Evolutionary conservation across 2,329 filamentous ascomycete genomes (phyloP), one percentile per base, ranked within the genome.

Genomic region (Immersiporthe knoxdaviesiana): DNA sequence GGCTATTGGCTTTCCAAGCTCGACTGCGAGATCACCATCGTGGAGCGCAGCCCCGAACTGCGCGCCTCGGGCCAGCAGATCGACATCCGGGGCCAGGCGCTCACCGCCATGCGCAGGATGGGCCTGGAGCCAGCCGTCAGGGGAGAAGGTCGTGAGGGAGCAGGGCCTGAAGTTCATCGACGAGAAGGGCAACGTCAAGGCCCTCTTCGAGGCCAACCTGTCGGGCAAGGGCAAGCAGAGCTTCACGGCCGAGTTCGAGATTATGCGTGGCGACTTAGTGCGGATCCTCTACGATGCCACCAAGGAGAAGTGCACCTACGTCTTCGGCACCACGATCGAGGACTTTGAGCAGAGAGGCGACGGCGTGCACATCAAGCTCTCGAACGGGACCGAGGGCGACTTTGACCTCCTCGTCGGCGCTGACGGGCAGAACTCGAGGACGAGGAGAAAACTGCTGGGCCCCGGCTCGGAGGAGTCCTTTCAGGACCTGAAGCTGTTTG

Each of bases 241-340:
- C 11, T 75, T 87, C 35, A 86, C 84, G 0, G 84, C 82, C 69
- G 87, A 90, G 68, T 88, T 81, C 70, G 88, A 90, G 77, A 85
- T 90, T 63, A 85, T 90, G 81, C 80, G 87, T 11, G 86, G 84
- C 0, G 84, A 88, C 65, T 73, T 90, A n/a, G 81, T 82, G 4
- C 76, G 78, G 14, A 77, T 89, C 2, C 74, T 90, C 1, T 84
- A 84, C 72, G 79, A 86, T 0, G 76, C 72, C 24, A 80, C 78
- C 30, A 71, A 75, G 16, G 73, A 73, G 21, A 73, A 67, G 4
- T 73, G 72, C 68, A 69, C 65, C 24, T 76, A 77, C 35, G n/a
- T 77, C 1, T 80, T 77, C 63, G 74, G 74, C 6, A 71, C 47
- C 1, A 69, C 72, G 16, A 67, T 79, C 21, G 72, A 75, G 41